phyloP scores from a whole-genome alignment of 768 basidiomycete genomes.

The Plicaturopsis crispa region DNA sequence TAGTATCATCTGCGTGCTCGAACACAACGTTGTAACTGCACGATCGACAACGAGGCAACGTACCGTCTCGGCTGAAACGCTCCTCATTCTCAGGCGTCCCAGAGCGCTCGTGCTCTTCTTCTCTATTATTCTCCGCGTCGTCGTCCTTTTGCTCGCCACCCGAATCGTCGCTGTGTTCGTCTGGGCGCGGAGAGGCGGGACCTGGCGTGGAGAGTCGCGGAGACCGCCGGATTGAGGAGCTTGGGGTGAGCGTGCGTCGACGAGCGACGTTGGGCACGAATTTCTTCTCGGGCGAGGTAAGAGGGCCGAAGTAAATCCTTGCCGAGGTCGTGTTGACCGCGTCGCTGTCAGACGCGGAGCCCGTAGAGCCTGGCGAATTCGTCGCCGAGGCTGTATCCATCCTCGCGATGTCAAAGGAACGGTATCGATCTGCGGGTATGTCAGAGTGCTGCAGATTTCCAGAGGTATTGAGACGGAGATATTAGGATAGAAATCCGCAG shows the following conservation, averaged over 20 bases:
- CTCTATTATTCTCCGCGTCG: conserved; percentile 22
- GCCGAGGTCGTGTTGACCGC: conserved; percentile 34
- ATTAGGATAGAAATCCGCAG: too few relatives aligned
- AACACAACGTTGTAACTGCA: conserved; percentile 4
- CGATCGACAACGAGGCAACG: conserved; percentile 4
- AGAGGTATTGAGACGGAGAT: too few relatives aligned
- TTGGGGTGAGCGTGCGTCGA: conserved; percentile 19
- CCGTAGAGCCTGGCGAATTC: too few relatives aligned
- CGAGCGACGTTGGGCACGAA: conserved; percentile 26
- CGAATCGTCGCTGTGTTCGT: conserved; percentile 17
- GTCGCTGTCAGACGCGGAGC: conserved; percentile 30
- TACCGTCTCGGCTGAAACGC: conserved; percentile 38
- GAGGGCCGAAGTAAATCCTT: conserved; percentile 41
- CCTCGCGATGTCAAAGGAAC: too few relatives aligned
- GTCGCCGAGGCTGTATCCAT: too few relatives aligned
- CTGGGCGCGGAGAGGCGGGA: conserved; percentile 15
- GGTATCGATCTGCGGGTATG: too few relatives aligned
- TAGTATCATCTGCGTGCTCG: conserved; percentile 4
- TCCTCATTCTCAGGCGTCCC: conserved; percentile 44
- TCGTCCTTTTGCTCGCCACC: conserved; percentile 22
- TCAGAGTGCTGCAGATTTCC: too few relatives aligned
- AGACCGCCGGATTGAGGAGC: conserved; percentile 35
- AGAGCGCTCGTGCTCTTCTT: conserved; percentile 22
- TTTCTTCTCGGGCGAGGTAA: conserved; percentile 46
- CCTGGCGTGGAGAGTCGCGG: conserved; percentile 38